These are phyloP conservation scores for Trichophyton verrucosum DNA, from an alignment of 2,329 filamentous ascomycete species.

Conservation along the genomic window DNA sequence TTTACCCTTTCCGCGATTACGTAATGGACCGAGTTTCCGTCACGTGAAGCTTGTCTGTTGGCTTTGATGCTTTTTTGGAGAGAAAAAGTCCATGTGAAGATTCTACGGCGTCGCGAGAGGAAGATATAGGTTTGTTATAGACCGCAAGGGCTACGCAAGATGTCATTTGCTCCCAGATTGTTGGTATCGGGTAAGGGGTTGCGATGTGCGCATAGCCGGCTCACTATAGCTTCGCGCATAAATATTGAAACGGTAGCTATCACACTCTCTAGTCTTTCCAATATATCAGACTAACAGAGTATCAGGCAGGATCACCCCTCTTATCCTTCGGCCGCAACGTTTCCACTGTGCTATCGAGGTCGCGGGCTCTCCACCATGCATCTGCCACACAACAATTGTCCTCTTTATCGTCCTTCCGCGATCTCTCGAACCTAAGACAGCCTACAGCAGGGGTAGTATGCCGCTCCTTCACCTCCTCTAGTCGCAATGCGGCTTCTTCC, in stretches of 20 bases:
- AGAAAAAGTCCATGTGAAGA: not conserved
- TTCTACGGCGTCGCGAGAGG: not conserved
- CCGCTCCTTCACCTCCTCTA: not conserved
- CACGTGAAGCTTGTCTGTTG: not conserved
- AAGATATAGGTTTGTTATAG: not conserved
- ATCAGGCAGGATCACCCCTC: not conserved
- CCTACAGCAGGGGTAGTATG: not conserved
- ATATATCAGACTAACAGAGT: not conserved
- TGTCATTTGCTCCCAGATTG: not conserved
- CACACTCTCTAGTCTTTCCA: not conserved
- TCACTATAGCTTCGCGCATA: not conserved
- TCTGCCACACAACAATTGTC: not conserved
- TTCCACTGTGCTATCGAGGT: not conserved
- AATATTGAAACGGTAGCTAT: not conserved
- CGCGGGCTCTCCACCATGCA: not conserved
- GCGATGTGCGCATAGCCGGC: not conserved
- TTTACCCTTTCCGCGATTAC: constrained; percentile 14
- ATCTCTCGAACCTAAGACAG: not conserved
- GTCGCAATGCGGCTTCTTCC: not conserved
- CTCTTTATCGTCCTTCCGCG: not conserved
- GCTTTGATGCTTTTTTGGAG: not conserved
- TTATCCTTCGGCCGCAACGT: not conserved
- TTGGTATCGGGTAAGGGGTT: constrained; percentile 7
- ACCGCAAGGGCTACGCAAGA: not conserved
- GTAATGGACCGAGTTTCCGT: not conserved